A percentile compares a stretch with the other conserved stretches of the same genome.
phyloP scores from a whole-genome alignment of 1,139 yeast species.

The Candida sp. region DNA sequence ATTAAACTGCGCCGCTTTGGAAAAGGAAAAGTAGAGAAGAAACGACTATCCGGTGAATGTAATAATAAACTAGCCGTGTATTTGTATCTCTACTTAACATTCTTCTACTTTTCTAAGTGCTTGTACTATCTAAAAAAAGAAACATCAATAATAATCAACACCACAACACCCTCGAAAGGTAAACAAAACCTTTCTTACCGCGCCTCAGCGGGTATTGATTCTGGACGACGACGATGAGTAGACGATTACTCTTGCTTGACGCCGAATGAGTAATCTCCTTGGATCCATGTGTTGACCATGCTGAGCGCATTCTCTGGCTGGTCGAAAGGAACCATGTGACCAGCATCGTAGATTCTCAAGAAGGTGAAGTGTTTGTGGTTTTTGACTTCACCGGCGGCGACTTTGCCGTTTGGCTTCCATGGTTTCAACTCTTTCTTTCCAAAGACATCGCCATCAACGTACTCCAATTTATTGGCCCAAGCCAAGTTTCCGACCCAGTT shows the following conservation, averaged over 20 bases:
- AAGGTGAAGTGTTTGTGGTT: conserved; percentile 49
- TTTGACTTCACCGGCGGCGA: conserved; percentile 50
- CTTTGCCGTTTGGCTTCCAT: conserved; percentile 30
- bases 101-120: no score
- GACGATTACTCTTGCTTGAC: not conserved
- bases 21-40: no score
- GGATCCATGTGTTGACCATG: conserved; percentile 51
- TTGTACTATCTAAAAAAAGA: no score
- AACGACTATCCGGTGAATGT: no score
- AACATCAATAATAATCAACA: no score
- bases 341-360: conserved; percentile 51
- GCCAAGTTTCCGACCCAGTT: conserved; percentile 88
- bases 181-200: no score
- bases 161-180: no score
- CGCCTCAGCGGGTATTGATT: no score
- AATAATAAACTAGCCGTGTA: no score
- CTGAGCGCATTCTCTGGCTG: conserved; percentile 50
- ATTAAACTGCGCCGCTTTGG: no score
- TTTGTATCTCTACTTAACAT: no score
- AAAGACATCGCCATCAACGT: conserved; percentile 62
- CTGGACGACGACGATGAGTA: not conserved
- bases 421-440: conserved; percentile 41
- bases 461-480: conserved; percentile 73
- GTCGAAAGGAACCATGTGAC: conserved; percentile 57
- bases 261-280: conserved; percentile 33